Evolutionary conservation across 2,329 filamentous ascomycete genomes (phyloP), one percentile per base, ranked within the genome.

Genomic region (Fusarium sp.): DNA sequence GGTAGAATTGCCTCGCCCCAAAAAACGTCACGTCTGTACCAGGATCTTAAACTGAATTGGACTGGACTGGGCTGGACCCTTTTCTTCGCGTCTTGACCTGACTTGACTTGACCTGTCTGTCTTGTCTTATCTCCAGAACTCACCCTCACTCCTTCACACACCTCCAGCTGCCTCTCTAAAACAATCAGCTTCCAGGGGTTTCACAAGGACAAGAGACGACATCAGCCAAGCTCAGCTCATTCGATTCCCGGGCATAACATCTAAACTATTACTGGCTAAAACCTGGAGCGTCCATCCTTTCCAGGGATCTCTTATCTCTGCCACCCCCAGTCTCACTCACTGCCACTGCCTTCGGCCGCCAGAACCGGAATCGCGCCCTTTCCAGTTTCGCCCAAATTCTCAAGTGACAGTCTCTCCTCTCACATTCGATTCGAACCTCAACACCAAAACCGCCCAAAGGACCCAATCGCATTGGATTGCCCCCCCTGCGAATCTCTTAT

Each of bases 251-350:
- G 25, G 7, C 27, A 47, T 25, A 47, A 47, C 18, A 7, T 20
- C 45, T 47, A 47, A 20, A 6, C 47, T 32, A 37, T 25, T 51
- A 34, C 24, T 27, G 34, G 34, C 25, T 42, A 51, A 51, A 25
- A 13, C 32, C 22, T n/a, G 16, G 22, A 20, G 37, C 37, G n/a
- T 22, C 27, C 47, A 30, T 32, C 32, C 47, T 37, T 22, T 42
- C 22, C 58, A 68, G 64, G 65, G 51, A 68, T 67, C 57, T 49
- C 65, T 67, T 67, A 67, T 67, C 65, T 67, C 47, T 67, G 25
- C 42, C 30, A 42, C 49, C 49, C 49, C 49, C 34, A n/a, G 49
- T 53, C 49, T 53, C 49, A 42, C 34, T 37, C 34, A 37, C 34
- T 37, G 32, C 32, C 34, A 37, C 40, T 30, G 37, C 51, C 27